These are phyloP conservation scores for Colletotrichum horii DNA, from an alignment of 2,329 filamentous ascomycete genomes.

Conservation along the genomic window DNA sequence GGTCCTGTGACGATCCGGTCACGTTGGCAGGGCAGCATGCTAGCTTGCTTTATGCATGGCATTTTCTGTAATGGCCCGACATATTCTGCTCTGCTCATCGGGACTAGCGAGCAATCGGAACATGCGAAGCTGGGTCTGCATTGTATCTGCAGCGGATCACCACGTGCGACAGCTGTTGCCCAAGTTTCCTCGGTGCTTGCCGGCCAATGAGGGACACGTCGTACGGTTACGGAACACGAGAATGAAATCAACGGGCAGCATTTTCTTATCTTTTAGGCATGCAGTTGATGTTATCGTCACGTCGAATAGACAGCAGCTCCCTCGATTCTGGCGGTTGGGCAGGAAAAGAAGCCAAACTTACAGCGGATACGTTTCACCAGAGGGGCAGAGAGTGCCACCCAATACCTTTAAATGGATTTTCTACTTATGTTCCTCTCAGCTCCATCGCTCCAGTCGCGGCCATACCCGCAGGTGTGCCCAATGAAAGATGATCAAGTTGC, in stretches of 20 bases:
- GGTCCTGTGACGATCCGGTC: not conserved
- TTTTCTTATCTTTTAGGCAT: not conserved
- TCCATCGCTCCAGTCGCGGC: not conserved
- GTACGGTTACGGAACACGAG: not conserved
- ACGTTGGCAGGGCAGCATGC: not conserved
- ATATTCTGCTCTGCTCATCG: not conserved
- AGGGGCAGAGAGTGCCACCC: not conserved
- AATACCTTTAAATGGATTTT: slow-evolving; percentile 7
- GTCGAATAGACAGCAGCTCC: not conserved
- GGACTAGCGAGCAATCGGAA: not conserved
- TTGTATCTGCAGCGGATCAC: not conserved
- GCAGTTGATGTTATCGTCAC: not conserved
- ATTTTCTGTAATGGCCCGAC: not conserved
- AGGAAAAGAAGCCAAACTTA: not conserved
- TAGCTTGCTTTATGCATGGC: not conserved
- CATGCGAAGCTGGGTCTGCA: not conserved
- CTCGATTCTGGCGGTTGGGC: not conserved
- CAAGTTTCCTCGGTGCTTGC: not conserved
- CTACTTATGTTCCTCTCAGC: not conserved
- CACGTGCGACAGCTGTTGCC: not conserved
- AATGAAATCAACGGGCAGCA: not conserved
- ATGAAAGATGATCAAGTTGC: not conserved
- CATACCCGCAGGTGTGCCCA: slow-evolving; percentile 1
- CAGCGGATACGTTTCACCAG: not conserved
- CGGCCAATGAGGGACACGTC: not conserved